Base-by-base conservation (phyloP, 2,329 filamentous ascomycete species). In the Fusarium sp. region DNA sequence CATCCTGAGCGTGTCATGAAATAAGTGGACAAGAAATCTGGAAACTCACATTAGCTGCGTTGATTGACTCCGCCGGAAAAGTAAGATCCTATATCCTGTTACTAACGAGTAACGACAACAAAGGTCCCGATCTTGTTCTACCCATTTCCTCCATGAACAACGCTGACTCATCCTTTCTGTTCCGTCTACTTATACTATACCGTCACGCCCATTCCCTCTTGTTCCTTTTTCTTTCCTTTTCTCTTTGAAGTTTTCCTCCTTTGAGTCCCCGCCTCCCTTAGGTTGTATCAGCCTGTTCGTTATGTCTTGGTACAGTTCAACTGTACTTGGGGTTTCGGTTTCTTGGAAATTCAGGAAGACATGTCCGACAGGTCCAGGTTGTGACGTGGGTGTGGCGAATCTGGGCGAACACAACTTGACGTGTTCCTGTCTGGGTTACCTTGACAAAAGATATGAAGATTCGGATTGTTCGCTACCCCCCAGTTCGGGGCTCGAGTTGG, bases 1-100 rank as follows among this genome's bases (percentile, higher is more conserved):
- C 3, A 11, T 16, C 12, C 11, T 2, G 11, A 1, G 3, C 16
- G 6, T 22, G 3, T 9, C 3, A 10, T 1, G 8, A 16, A 1
- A 4, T 6, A 12, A 40, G n/a, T 59, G 50, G 30, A 2, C n/a
- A 8, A 1, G 10, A 5, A 4, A 16, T 14, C 6, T 8, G 24
- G 11, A 15, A 14, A 32, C 3, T 6, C 18, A 20, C n/a, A n/a
- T n/a, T n/a, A n/a, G n/a, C n/a, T n/a, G n/a, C n/a, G n/a, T n/a
- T n/a, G n/a, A n/a, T n/a, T n/a, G n/a, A n/a, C n/a, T n/a, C n/a
- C n/a, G n/a, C 10, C 18, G 3, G 18, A 18, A 10, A 38, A 38
- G 34, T 9, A 1, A n/a, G 5, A 38, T 11, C 34, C 9, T 18
- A 38, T 25, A 25, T 25, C 16, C 16, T 34, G 32, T 18, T 10